These are phyloP conservation scores for Fusarium subtropicale DNA, from an alignment of 2,329 filamentous ascomycete species.

Conservation along the genomic window DNA sequence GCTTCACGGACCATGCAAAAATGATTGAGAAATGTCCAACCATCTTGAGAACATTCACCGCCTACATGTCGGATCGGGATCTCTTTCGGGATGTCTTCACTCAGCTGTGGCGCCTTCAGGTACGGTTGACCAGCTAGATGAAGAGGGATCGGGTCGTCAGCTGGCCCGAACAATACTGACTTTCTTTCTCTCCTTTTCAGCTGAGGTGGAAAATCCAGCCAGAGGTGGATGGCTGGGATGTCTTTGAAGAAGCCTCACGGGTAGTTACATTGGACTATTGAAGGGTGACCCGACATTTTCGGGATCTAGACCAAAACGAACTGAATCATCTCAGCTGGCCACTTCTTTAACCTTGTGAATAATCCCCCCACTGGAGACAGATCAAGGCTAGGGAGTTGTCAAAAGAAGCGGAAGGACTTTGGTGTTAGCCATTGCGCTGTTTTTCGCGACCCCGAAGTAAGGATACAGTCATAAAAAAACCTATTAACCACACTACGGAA, in stretches of 20 bases:
- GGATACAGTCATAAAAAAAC: background rate
- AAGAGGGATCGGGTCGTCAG: background rate
- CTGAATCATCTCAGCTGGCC: background rate
- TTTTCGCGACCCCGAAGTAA: too few species aligned
- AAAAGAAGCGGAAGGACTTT: fast-evolving
- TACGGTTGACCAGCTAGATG: background rate
- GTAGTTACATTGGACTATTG: background rate
- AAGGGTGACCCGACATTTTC: background rate
- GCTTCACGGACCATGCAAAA: background rate
- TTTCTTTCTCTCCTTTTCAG: background rate
- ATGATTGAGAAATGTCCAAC: background rate
- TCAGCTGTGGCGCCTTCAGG: background rate
- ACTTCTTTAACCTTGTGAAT: background rate
- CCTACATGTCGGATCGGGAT: fast-evolving
- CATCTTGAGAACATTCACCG: background rate
- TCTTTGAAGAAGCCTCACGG: background rate
- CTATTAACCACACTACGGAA: background rate
- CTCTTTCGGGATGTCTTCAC: background rate
- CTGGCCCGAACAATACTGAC: background rate
- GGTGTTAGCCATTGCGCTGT: too few species aligned
- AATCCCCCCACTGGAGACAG: fast-evolving
- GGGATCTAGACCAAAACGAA: background rate
- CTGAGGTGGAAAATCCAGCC: background rate
- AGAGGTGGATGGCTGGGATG: background rate
- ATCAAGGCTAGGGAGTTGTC: background rate